phyloP scores from a whole-genome alignment of 1,284 basidiomycete species.

The Kalmanozyma brasiliensis region DNA sequence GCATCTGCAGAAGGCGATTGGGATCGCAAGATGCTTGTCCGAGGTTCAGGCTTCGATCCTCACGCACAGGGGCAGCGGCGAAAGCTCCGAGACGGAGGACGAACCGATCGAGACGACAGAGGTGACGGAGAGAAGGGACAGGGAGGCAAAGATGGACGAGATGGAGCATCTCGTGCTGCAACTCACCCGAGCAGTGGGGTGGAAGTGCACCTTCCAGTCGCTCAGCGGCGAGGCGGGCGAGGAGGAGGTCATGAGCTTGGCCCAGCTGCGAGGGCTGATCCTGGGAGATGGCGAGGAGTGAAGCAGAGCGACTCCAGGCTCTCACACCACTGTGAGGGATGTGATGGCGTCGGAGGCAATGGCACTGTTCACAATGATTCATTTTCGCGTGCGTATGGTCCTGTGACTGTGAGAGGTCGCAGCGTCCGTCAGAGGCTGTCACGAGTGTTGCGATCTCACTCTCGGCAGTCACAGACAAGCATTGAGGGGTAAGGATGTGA shows the following conservation, averaged over 20 bases:
- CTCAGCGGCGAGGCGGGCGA: neutral
- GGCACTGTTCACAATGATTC: too few species aligned
- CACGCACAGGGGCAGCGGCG: neutral
- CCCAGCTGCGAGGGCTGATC: constrained; percentile 3
- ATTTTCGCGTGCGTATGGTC: too few species aligned
- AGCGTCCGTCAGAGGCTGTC: too few species aligned
- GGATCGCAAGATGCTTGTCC: constrained; percentile 1
- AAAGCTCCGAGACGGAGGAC: too few species aligned
- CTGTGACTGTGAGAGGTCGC: too few species aligned
- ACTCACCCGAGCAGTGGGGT: constrained; percentile 8
- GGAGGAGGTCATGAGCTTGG: constrained; percentile 1
- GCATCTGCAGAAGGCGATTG: constrained; percentile 6
- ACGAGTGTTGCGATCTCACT: too few species aligned
- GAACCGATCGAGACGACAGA: too few species aligned
- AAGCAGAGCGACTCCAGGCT: too few species aligned
- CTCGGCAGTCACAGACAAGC: too few species aligned
- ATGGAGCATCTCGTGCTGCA: constrained; percentile 5
- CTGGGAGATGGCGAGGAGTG: neutral
- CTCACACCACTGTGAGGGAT: too few species aligned
- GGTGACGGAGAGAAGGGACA: neutral
- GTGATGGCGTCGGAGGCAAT: too few species aligned
- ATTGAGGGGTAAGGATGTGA: too few species aligned
- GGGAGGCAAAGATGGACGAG: neutral
- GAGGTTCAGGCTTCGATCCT: neutral
- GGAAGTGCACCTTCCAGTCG: constrained; percentile 15